These are phyloP conservation scores for Aspergillus fructus DNA, from an alignment of 2,329 filamentous ascomycete species.

Conservation along the genomic window DNA sequence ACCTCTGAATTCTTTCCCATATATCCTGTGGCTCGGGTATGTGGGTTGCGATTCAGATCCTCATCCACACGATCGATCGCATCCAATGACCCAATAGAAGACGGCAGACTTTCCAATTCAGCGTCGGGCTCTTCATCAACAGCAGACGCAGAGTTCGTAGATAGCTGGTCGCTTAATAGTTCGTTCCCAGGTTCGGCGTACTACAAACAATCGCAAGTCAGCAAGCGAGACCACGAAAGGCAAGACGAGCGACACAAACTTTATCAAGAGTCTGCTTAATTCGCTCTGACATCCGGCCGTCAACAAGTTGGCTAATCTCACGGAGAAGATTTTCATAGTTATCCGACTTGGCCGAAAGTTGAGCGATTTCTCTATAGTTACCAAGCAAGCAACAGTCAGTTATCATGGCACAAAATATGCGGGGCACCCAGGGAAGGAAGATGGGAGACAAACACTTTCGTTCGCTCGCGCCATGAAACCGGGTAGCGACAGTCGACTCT, in stretches of 20 bases:
- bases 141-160: slow-evolving; percentile 28
- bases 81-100: slow-evolving; percentile 44
- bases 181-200: slow-evolving; percentile 22
- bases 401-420: background rate
- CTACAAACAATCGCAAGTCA: slow-evolving; percentile 13
- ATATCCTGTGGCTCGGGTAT: slow-evolving; percentile 41
- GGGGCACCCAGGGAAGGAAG: background rate
- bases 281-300: slow-evolving; percentile 32
- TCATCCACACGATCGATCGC: slow-evolving; percentile 48
- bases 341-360: slow-evolving; percentile 30
- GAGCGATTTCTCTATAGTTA: slow-evolving; percentile 31
- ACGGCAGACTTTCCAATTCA: slow-evolving; percentile 30
- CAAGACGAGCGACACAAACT: slow-evolving; percentile 22
- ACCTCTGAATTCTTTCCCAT: slow-evolving; percentile 49
- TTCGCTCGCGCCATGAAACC: slow-evolving; percentile 38
- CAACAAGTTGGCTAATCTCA: slow-evolving; percentile 35
- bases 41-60: slow-evolving; percentile 41
- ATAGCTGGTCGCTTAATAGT: slow-evolving; percentile 24
- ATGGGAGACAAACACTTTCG: slow-evolving; percentile 32
- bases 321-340: slow-evolving; percentile 43
- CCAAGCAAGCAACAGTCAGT: slow-evolving; percentile 10
- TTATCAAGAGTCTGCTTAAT: slow-evolving; percentile 40
- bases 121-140: slow-evolving; percentile 28
- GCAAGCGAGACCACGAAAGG: background rate
- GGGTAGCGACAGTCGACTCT: slow-evolving; percentile 40